These are phyloP conservation scores for Amaranthus palmeri DNA, from an alignment of 148 eudicot species.

Conservation along the genomic window DNA sequence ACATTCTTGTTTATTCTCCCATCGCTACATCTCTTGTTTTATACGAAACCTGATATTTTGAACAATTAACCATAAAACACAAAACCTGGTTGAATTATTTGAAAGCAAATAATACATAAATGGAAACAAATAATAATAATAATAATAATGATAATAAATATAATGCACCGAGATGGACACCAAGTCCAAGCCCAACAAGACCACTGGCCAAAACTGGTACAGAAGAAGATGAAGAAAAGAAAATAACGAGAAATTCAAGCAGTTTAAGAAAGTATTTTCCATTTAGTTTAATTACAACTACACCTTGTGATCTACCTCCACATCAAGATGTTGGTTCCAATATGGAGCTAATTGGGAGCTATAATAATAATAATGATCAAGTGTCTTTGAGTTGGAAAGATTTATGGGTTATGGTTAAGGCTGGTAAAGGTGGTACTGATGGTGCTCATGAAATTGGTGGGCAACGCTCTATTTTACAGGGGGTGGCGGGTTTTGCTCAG, in stretches of 20 bases:
- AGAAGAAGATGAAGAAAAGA: neutral
- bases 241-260: conserved; percentile 2
- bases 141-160: neutral
- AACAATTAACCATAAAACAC: no score
- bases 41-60: no score
- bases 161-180: conserved; percentile 35
- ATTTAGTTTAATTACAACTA: conserved; percentile 30
- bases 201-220: neutral
- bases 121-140: neutral
- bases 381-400: conserved; percentile 51
- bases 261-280: conserved; percentile 20
- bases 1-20: no score
- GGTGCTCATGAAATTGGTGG: neutral
- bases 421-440: conserved; percentile 8
- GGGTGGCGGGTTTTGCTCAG: conserved; percentile 35
- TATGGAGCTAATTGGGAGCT: no score
- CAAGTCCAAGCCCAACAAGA: conserved; percentile 40
- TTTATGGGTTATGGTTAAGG: conserved; percentile 30
- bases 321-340: neutral
- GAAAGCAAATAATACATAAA: neutral
- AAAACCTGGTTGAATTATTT: no score
- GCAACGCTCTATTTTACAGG: conserved; percentile 26
- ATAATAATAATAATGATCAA: neutral
- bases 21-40: no score
- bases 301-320: no score